Base-by-base conservation (phyloP, 345 rosid species). In the Lagerstroemia speciosa region DNA sequence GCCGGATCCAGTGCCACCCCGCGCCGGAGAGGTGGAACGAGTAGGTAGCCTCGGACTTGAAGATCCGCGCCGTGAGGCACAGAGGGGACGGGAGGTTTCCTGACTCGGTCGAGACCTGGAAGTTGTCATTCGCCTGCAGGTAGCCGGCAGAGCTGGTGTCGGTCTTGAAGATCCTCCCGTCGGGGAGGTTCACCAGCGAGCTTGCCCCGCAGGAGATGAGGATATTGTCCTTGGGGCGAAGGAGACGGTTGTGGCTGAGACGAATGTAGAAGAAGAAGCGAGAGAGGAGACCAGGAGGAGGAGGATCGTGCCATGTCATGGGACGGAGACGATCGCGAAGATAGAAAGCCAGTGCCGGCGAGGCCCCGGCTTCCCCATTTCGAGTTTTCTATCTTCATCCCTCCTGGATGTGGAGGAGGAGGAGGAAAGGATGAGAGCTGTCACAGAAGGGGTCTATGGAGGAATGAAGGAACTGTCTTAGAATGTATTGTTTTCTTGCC, bases 1-100 rank as follows among this genome's bases (percentile, higher is more conserved):
- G 67, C 26, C 66, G 64, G 52, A 48, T 32, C 71, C 75, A 34
- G 27, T 72, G 67, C 67, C 75, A 62, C 30, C 71, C 71, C 1
- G 50, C 67, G 9, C 71, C 33, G 9, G 52, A 14, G 27, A 73
- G 41, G 27, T 50, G 48, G 63, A 73, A 67, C 43, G 71, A 67
- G 17, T 67, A 73, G 27, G 30, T 46, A 15, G 71, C 41, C 11
- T 67, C 15, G 6, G 75, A 50, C n/a, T 4, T 33, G n/a, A 67
- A 73, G 36, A 67, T 41, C 75, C 75, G 62, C 11, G 71, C 71
- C 3, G 63, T 37, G 41, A 57, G 45, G 58, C 63, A 61, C 41
- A 72, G 29, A 34, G 67, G 67, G 1, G 67, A 45, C 14, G 55
- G 71, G 33, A 67, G 52, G 19, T 67, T 43, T 16, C 67, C 29